These are phyloP conservation scores for Daucus carota DNA, from an alignment of 129 eudicot genomes.

Conservation along the genomic window DH1_v3.0 NC_030389.2:33487001-33487500, in stretches of 20 bases:
- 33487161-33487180: slow-evolving; percentile 40
- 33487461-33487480: slow-evolving; percentile 44
- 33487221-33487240: slow-evolving; percentile 52
- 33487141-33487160: slow-evolving; percentile 85
- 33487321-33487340: slow-evolving; percentile 37
- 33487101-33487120: slow-evolving; percentile 90
- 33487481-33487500: slow-evolving; percentile 6
- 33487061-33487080: slow-evolving; percentile 35
- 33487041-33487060: slow-evolving; percentile 36
- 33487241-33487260: slow-evolving; percentile 51
- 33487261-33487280: slow-evolving; percentile 48
- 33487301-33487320: slow-evolving; percentile 42
- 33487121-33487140: slow-evolving; percentile 93
- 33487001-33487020: slow-evolving; percentile 79
- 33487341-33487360: slow-evolving; percentile 47
- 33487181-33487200: slow-evolving; percentile 46
- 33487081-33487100: slow-evolving; percentile 61
- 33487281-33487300: slow-evolving; percentile 22
- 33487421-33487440: slow-evolving; percentile 52
- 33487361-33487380: slow-evolving; percentile 49
- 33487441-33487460: slow-evolving; percentile 56
- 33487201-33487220: slow-evolving; percentile 41
- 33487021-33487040: slow-evolving; percentile 48
- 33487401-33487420: slow-evolving; percentile 53
- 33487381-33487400: slow-evolving; percentile 40